Percentiles rank a stretch among this genome's conserved stretches.
phyloP scores from a whole-genome alignment of 768 basidiomycete species.

The Auricularia sp. region DNA sequence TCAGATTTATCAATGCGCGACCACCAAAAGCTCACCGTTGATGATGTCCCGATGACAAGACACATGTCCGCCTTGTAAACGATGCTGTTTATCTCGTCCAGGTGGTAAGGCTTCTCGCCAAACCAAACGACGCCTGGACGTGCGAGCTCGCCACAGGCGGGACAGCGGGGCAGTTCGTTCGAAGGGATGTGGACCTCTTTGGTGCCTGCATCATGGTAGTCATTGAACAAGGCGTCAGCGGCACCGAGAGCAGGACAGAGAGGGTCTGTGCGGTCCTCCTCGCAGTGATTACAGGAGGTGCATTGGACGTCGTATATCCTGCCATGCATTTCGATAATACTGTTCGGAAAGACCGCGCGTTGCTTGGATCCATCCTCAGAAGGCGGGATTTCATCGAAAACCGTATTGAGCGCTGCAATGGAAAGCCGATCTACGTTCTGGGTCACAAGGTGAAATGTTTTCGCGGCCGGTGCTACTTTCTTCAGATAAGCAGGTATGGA shows the following conservation, averaged over 20 bases:
- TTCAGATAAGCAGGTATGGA: conserved; percentile 29
- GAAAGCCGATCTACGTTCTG: conserved; percentile 14
- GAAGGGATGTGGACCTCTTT: conserved; percentile 23
- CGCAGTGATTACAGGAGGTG: conserved; percentile 32
- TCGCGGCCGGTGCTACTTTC: conserved; percentile 25
- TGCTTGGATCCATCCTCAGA: background rate
- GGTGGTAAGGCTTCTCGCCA: conserved; percentile 32
- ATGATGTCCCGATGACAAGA: conserved; percentile 47
- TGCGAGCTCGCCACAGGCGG: conserved; percentile 29
- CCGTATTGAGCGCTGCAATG: background rate
- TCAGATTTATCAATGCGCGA: background rate
- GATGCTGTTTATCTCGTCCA: conserved; percentile 30
- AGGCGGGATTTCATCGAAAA: background rate
- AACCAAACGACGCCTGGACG: conserved; percentile 55
- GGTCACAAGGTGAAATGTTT: conserved; percentile 7
- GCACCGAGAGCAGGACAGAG: conserved; percentile 35
- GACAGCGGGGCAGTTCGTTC: conserved; percentile 33
- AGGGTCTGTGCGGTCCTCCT: conserved; percentile 32
- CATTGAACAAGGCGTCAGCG: conserved; percentile 31
- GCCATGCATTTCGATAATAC: conserved; percentile 48
- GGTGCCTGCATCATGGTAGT: conserved; percentile 19
- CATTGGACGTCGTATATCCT: conserved; percentile 44
- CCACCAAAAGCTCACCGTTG: conserved; percentile 25
- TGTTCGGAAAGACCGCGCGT: background rate
- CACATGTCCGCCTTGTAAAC: conserved; percentile 40